Base-by-base conservation (phyloP, 768 basidiomycete species). In the Lactarius hatsudake region DNA sequence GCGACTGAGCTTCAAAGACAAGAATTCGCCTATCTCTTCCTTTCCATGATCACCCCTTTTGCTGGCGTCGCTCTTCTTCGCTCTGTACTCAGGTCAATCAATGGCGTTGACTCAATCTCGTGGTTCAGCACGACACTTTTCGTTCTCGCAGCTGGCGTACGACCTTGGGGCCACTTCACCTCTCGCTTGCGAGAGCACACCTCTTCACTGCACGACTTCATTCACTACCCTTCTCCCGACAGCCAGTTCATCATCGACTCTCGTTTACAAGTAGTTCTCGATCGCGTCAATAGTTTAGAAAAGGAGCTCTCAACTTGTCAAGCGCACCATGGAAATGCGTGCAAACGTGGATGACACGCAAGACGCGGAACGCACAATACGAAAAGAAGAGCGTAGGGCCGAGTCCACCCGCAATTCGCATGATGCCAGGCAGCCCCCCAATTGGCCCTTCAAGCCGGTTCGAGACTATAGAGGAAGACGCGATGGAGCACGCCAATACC, bases 111-210 rank as follows among this genome's bases (percentile, higher is more conserved):
- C 43, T 76, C 84, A 9, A 80, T 91, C n/a, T 90, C 91, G 2
- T 93, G 90, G 90, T 94, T 94, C 78, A 89, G 85, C 73, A 86
- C 86, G 1, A 82, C 85, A 2, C 81, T 94, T 13, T 94, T 93
- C 74, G 86, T 91, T 6, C 83, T 94, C 43, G 87, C 91, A 28
- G 90, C 91, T 1, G 91, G 88, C n/a, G 79, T 92, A 72, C 84
- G 92, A 6, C 91, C 92, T 0, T 92, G 91, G 87, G 78, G 85
- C 17, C 92, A 93, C 71, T 79, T 89, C 66, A 76, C 88, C 9
- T 81, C 86, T 32, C 87, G 90, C 45, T 77, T 94, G 38, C 80
- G 78, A 1, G 74, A 85, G 56, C 86, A 87, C 23, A 85, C 88
- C 7, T 76, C 78, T 0, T 86, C 87, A 32, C 78, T 93, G 6